These are phyloP conservation scores for Asparagopsis taxiformis DNA, from an alignment of 31 red algal species.

Conservation along the genomic window DNA sequence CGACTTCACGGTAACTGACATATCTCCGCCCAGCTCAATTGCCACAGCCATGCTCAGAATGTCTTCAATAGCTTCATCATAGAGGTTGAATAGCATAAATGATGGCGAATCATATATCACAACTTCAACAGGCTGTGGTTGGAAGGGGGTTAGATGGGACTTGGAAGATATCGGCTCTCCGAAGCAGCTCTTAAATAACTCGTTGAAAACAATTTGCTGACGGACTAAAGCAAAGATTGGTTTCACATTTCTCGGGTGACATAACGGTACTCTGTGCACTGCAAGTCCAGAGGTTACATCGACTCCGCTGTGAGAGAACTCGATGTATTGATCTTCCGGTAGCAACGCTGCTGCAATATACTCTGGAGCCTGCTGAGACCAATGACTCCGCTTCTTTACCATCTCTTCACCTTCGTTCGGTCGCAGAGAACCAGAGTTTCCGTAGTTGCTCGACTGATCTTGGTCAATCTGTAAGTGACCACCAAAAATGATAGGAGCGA, in stretches of 20 bases:
- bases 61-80: conserved; percentile 34
- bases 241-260: conserved; percentile 32
- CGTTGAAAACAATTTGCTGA: conserved; percentile 68
- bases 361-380: neutral
- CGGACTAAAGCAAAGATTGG: conserved; percentile 41
- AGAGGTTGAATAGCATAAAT: conserved; percentile 45
- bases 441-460: neutral
- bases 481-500: conserved; percentile 27
- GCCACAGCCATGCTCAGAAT: conserved; percentile 46
- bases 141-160: neutral
- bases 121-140: conserved; percentile 40
- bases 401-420: neutral
- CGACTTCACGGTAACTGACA: conserved; percentile 28
- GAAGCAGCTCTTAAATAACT: conserved; percentile 57
- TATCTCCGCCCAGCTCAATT: conserved; percentile 40
- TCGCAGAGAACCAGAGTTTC: neutral
- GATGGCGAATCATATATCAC: conserved; percentile 40
- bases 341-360: conserved; percentile 13
- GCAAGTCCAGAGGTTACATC: conserved; percentile 28
- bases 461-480: neutral
- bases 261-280: conserved; percentile 33
- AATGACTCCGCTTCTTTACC: conserved; percentile 18
- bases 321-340: conserved; percentile 35
- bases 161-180: neutral
- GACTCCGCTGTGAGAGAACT: conserved; percentile 40